Percentiles rank a stretch among this genome's conserved stretches.
Evolutionary conservation across 2,329 filamentous ascomycete species (phyloP).

Genomic region (Diaporthe citrichinensis): DNA sequence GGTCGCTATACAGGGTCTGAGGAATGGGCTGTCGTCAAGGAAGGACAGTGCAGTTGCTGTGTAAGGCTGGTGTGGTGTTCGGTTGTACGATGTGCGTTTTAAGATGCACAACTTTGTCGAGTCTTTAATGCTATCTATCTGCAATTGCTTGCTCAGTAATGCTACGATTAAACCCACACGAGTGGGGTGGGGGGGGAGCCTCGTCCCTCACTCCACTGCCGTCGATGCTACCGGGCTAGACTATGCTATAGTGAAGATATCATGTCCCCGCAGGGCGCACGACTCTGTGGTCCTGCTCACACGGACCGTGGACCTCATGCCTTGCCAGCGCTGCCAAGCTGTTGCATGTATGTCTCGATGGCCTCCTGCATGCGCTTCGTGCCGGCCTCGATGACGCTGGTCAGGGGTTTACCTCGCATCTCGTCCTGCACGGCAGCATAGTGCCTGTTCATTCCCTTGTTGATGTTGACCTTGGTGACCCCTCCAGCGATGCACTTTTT

Average conservation of each 20-base stretch:
- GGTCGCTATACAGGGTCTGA: constrained; percentile 63
- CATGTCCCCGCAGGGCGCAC: too few species aligned
- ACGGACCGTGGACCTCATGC: constrained; percentile 47
- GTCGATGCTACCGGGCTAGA: background rate
- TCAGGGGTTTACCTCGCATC: constrained; percentile 62
- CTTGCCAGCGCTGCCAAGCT: constrained; percentile 62
- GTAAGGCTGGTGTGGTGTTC: background rate
- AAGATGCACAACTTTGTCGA: background rate
- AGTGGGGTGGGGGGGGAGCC: background rate
- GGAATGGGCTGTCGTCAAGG: constrained; percentile 18
- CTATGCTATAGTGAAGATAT: background rate
- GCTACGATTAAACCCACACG: background rate
- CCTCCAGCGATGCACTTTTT: constrained; percentile 59
- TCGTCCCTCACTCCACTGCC: background rate
- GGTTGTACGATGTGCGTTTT: background rate
- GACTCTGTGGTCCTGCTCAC: background rate
- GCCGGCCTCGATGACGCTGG: constrained; percentile 62
- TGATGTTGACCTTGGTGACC: constrained; percentile 66
- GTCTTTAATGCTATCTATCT: background rate
- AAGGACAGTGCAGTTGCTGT: constrained; percentile 17
- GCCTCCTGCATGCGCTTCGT: constrained; percentile 63
- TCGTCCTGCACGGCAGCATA: constrained; percentile 60
- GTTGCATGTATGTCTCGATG: constrained; percentile 62
- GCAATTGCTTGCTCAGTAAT: background rate
- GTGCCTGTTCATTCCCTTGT: constrained; percentile 66